Base-by-base conservation (phyloP, 2,329 filamentous ascomycete species). In the Zymoseptoria crescenta region DNA sequence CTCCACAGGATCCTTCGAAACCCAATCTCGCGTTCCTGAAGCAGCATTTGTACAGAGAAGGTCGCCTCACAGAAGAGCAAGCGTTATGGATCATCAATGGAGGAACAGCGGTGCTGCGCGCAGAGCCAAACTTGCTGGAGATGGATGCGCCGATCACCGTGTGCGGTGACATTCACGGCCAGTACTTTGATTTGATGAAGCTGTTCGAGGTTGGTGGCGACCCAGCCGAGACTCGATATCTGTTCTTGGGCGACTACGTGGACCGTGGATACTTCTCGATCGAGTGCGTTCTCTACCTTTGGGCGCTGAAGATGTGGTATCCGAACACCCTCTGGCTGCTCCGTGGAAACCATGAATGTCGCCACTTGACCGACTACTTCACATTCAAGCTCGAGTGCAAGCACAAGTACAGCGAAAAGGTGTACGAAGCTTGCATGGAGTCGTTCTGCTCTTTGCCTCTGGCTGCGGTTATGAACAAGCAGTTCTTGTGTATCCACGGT, bases 371-470 rank as follows among this genome's bases (percentile, higher is more conserved):
- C 59, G 94, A 99, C 74, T 99, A 99, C 82, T 99, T 99, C 79
- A 99, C 94, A 62, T 99, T 99, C 82, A 97, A 99, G 82, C 86
- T 99, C 59, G 94, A 99, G 76, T 99, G 94, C 83, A 96, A 96
- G 80, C 94, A 99, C 84, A 99, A 99, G 77, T 99, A 99, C 78
- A 96, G 91, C 35, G 94, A 97, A 78, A 84, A 84, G 64, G 84
- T 99, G 61, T 99, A 99, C 74, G 93, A 99, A 72, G 93, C 94
- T 59, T 97, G 94, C 79, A 96, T 96, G 85, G 93, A 99, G 66
- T 95, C 94, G 0, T 99, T 99, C 82, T 99, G 94, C 79, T 83
- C 88, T 64, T 80, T 99, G 64, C 94, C 94, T 29, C 80, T 99
- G 68, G 94, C 94, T 59, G 94, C 94, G 28, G 87, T 99, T 67